Evolutionary conservation across 768 basidiomycete genomes (phyloP), one percentile per base, ranked within the genome.

Genomic region (Pleurotus pulmonarius): DNA sequence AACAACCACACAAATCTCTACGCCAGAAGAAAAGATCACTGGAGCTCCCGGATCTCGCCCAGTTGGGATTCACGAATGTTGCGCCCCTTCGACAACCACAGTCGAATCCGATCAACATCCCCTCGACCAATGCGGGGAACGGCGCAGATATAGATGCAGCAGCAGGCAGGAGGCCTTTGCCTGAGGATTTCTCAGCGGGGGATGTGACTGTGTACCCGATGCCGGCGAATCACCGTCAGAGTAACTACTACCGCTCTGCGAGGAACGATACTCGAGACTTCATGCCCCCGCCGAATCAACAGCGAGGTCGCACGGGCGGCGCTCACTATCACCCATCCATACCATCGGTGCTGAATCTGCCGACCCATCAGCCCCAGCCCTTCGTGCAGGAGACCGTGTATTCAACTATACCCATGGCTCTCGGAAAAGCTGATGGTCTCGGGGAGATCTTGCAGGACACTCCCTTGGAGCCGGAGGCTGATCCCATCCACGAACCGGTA

Each of bases 11-110:
- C 67, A 74, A 75, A 29, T 86, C 87, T 44, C 71, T 89, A 57
- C 76, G 85, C 40, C 74, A 76, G 18, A 89, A 86, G 76, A 88
- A 87, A 71, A 83, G 78, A 65, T 87, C 86, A 0, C 81, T 91
- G 16, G 87, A 91, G 66, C 77, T 91, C 22, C 88, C 88, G 53
- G 88, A 90, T 74, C 83, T 91, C 37, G 76, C 73, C 15, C 71
- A 70, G 3, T 65, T 77, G 5, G 64, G 73, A 1, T 52, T 68
- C 38, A 60, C 51, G 13, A 49, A 49, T 49, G 26, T 45, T 52
- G 37, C 38, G 25, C 46, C 52, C 49, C 59, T 53, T 41, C 57
- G 57, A 38, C 49, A 57, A 55, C 53, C 60, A 53, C 52, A 60
- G 45, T 70, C 72, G 3, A 66, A 69, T 16, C 69, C 72, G 6